Evolutionary conservation across 495 filamentous ascomycete genomes (phyloP).

Genomic region (Talaromyces proteolyticus): DNA sequence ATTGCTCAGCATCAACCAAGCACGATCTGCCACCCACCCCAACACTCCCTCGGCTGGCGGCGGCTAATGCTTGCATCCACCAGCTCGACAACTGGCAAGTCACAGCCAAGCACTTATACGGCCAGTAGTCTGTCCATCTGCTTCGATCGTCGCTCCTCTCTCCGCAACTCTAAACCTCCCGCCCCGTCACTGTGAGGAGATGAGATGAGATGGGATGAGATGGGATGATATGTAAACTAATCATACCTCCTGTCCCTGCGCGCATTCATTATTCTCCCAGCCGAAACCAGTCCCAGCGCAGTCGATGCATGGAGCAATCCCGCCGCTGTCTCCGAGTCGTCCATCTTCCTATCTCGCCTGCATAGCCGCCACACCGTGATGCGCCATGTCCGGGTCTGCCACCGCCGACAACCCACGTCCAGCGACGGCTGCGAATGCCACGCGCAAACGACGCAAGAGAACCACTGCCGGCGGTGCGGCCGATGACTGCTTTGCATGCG

Average conservation of each 20-base stretch:
- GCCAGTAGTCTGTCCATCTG: no score
- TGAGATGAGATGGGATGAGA: no score
- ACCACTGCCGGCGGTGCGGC: conserved; percentile 82
- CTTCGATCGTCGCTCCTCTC: no score
- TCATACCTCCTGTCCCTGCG: no score
- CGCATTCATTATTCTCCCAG: no score
- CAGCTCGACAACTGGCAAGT: not conserved
- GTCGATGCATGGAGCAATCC: not conserved
- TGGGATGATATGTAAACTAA: no score
- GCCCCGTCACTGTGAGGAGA: no score
- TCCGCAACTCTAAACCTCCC: no score
- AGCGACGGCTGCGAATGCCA: conserved; percentile 7
- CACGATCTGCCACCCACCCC: no score
- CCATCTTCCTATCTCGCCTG: not conserved
- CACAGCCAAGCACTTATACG: no score
- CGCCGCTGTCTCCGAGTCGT: not conserved
- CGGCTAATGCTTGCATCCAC: not conserved
- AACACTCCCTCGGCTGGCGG: not conserved
- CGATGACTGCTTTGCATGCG: conserved; percentile 94
- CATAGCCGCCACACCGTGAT: not conserved
- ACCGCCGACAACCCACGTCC: not conserved
- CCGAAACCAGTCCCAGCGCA: no score
- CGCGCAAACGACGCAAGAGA: conserved; percentile 73
- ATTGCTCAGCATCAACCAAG: no score
- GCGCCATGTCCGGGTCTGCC: conserved; percentile 5